Base-by-base conservation (phyloP, 257 asterid genomes). In the Penstemon barbatus region DNA sequence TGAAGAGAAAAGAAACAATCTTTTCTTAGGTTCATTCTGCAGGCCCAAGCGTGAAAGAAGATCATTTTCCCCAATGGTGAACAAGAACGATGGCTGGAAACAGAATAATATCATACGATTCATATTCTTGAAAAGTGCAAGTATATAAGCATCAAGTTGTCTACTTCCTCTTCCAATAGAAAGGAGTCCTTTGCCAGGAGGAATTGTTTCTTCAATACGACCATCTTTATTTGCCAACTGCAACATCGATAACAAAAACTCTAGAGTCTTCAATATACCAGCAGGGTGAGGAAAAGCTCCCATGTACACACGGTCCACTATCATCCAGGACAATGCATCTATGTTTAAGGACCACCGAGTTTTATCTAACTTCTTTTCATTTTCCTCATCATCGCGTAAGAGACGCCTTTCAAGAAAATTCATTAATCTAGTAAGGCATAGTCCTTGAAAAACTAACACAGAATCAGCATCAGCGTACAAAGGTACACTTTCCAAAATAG, bases 211-310 rank as follows among this genome's bases (percentile, higher is more conserved):
- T 84, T 94, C 99, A 80, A 94, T 83, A 43, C 96, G 90, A 33
- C 99, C 99, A 82, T 89, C 98, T 81, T 91, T 94, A 81, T 94
- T 89, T 71, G 97, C 99, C 81, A 94, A 85, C 78, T 94, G 99
- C 70, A 94, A 76, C 97, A 94, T 91, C 70, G 99, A 94, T 74
- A 91, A 73, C 82, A 94, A 79, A 79, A 94, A 94, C 78, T 94
- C 99, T 74, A 91, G 87, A 65, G 96, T 91, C 80, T 82, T 85
- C 76, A 94, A 77, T 43, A 94, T 95, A 74, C 80, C 89, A 63
- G 86, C 77, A 69, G 97, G 96, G 85, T 83, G 97, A 71, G 96
- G 91, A 77, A 94, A 94, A 77, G 95, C 97, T 71, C 99, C 99
- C 97, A 91, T 91, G 71, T 89, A 87, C 36, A 83, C 96, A 11